These are phyloP conservation scores for Coemansia sp. DNA, from an alignment of 192 early-diverging fungal species.

Conservation along the genomic window DNA sequence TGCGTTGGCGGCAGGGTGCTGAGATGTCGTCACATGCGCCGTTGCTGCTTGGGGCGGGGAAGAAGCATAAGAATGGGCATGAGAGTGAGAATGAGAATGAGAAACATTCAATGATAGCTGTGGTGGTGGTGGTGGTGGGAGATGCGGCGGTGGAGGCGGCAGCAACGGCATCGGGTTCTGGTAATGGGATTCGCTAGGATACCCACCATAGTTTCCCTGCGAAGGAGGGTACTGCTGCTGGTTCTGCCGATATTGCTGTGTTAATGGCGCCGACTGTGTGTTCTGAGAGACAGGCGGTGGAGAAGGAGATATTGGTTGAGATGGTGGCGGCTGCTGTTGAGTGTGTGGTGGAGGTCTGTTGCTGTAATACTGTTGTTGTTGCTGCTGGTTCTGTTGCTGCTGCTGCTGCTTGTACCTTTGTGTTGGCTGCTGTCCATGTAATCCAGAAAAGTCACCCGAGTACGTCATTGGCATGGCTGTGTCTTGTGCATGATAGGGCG, in stretches of 20 bases:
- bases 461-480: neutral
- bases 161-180: neutral
- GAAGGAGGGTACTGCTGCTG: conserved; percentile 15
- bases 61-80: neutral
- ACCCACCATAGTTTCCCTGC: conserved; percentile 11
- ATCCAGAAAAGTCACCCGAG: neutral
- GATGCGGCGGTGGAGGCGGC: conserved; percentile 7
- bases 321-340: conserved; percentile 6
- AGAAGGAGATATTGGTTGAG: neutral
- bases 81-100: conserved; percentile 5
- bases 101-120: neutral
- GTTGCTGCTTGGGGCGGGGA: neutral
- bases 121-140: conserved; percentile 14
- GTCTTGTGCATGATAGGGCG: neutral
- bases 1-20: conserved; percentile 1
- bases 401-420: conserved; percentile 13
- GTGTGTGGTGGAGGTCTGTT: conserved; percentile 1
- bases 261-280: neutral
- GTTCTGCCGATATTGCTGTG: conserved; percentile 9
- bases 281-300: conserved; percentile 7
- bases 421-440: neutral
- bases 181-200: conserved; percentile 10
- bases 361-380: conserved; percentile 9
- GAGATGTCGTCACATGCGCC: neutral
- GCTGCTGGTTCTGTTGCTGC: conserved; percentile 17